Conservation (phyloP, 2,329 filamentous ascomycete genomes). For the Amphichorda felina region DNA sequence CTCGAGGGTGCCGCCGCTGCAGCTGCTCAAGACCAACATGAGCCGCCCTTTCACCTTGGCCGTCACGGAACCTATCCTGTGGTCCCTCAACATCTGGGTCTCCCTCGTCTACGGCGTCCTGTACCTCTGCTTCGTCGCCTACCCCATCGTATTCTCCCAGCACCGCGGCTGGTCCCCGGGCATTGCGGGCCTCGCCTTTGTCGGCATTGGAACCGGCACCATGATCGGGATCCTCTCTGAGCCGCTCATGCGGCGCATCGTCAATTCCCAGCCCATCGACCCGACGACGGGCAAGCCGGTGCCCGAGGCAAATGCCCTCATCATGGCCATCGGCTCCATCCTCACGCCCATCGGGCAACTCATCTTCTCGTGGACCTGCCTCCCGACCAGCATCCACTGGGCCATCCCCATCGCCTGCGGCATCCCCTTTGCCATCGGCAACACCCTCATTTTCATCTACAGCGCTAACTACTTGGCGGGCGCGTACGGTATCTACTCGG, state of each 20-base stretch:
- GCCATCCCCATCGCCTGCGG: constrained; percentile 69
- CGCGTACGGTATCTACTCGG: constrained; percentile 71
- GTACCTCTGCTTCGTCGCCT: constrained; percentile 83
- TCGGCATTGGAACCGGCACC: constrained; percentile 55
- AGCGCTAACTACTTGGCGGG: constrained; percentile 68
- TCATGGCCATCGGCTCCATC: constrained; percentile 68
- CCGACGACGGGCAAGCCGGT: constrained; percentile 59
- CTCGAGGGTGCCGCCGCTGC: constrained; percentile 48
- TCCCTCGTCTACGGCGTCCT: constrained; percentile 79
- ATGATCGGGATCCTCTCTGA: constrained; percentile 50
- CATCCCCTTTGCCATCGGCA: constrained; percentile 68
- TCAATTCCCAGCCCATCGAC: constrained; percentile 65
- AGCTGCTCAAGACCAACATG: constrained; percentile 63
- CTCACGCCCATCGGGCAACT: constrained; percentile 69
- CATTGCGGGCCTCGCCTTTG: constrained; percentile 64
- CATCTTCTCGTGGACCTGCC: constrained; percentile 80
- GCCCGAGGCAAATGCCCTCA: constrained; percentile 70
- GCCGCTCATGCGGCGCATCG: constrained; percentile 63
- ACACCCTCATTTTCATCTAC: constrained; percentile 73
- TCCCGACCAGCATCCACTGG: constrained; percentile 69
- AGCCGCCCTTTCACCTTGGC: constrained; percentile 67
- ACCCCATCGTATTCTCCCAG: constrained; percentile 71
- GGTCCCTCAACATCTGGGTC: constrained; percentile 61
- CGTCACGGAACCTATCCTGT: constrained; percentile 69
- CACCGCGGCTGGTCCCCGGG: constrained; percentile 67